Conservation (phyloP, 108 stramenopile genomes). For the Schizochytrium sp. region DNA sequence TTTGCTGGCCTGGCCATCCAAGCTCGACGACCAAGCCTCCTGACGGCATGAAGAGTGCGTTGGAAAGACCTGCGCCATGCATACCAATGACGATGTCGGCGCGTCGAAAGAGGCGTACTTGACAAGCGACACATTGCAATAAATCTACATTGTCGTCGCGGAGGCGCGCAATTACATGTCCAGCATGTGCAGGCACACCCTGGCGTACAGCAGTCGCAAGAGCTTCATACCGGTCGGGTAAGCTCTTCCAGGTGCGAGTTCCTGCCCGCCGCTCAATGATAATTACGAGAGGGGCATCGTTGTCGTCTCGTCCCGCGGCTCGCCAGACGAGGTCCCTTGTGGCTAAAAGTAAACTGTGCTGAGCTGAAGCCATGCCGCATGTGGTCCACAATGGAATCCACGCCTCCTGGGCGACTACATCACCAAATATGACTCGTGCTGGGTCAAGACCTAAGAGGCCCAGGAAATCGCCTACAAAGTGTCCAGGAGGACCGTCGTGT, state of each 20-base stretch:
- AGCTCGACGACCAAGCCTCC: conserved; percentile 23
- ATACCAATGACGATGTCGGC: conserved; percentile 22
- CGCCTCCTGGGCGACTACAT: neutral
- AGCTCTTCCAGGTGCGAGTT: neutral
- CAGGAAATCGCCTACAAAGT: neutral
- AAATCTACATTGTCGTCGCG: neutral
- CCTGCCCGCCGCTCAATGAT: neutral
- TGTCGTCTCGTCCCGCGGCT: neutral
- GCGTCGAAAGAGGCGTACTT: conserved; percentile 12
- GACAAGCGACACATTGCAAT: conserved; percentile 17
- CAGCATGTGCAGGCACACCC: neutral
- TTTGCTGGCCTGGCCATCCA: neutral
- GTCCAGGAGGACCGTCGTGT: neutral
- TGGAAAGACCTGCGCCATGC: conserved; percentile 27
- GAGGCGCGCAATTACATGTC: neutral
- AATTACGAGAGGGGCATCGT: neutral
- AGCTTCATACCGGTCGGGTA: neutral
- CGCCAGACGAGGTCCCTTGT: neutral
- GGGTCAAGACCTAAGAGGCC: neutral
- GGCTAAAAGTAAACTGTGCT: neutral
- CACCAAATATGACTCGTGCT: neutral
- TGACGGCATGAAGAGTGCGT: conserved; percentile 25
- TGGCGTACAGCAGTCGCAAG: neutral
- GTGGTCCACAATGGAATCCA: neutral
- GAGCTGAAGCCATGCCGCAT: neutral